Percentiles rank a stretch among this genome's conserved stretches.
Evolutionary conservation across 139 green algal genomes (phyloP).

Genomic region (Parachlorella kessleri): DNA sequence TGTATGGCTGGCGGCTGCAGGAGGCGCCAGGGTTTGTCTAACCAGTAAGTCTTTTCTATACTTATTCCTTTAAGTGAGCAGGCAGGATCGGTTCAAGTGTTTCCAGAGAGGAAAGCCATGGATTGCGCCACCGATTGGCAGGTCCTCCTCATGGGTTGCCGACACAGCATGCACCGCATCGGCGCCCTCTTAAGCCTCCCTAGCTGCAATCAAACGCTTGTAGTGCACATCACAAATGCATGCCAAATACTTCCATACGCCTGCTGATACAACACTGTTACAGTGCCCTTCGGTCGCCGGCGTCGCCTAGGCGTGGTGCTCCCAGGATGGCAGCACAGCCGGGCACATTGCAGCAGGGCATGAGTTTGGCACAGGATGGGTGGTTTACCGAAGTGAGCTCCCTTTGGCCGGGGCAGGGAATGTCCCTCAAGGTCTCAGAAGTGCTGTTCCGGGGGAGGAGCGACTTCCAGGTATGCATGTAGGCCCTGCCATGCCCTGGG

Average conservation of each 20-base stretch:
- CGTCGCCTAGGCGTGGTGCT: too few relatives aligned
- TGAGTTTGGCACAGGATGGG: conserved; percentile 59
- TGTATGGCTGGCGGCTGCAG: too few relatives aligned
- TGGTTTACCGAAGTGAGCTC: conserved; percentile 92
- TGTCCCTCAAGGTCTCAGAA: conserved; percentile 91
- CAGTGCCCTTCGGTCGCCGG: neutral
- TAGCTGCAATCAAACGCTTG: too few relatives aligned
- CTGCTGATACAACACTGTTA: neutral
- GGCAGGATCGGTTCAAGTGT: too few relatives aligned
- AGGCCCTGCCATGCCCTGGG: neutral
- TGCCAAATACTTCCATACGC: neutral
- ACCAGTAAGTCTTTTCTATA: too few relatives aligned
- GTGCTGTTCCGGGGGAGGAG: conserved; percentile 84
- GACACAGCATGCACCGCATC: too few relatives aligned
- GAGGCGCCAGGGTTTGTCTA: too few relatives aligned
- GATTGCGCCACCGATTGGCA: too few relatives aligned
- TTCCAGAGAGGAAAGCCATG: too few relatives aligned
- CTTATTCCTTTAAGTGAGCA: too few relatives aligned
- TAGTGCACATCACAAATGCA: conserved; percentile 6
- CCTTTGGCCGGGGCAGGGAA: conserved; percentile 94
- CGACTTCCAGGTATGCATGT: conserved; percentile 86
- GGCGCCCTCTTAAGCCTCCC: too few relatives aligned
- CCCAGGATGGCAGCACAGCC: conserved; percentile 20
- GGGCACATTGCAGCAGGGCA: conserved; percentile 37
- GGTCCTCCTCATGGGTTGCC: too few relatives aligned